Percentiles rank a stretch among this genome's conserved stretches.
Evolutionary conservation across 345 rosid genomes (phyloP).

Genomic region (Balakata baccata): DNA sequence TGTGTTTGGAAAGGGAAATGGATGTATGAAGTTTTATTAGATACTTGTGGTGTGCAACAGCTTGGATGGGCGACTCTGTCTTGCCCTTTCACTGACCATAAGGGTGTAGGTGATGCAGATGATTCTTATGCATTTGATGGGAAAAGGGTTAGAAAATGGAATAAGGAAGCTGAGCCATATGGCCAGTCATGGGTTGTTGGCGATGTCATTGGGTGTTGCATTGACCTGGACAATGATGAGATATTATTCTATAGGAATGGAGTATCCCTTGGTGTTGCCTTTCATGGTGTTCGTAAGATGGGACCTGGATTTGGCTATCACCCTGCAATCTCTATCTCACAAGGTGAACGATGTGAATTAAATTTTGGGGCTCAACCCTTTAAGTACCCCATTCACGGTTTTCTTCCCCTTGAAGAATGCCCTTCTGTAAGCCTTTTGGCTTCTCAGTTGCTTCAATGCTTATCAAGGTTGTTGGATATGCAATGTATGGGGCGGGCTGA

Average conservation of each 20-base stretch:
- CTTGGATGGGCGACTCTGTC: conserved; percentile 94
- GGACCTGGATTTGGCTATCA: conserved; percentile 78
- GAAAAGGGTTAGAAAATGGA: conserved; percentile 87
- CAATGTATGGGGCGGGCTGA: conserved; percentile 51
- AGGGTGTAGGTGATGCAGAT: conserved; percentile 96
- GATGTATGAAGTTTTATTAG: conserved; percentile 94
- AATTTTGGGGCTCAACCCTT: conserved; percentile 88
- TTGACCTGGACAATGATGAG: conserved; percentile 65
- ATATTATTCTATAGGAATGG: conserved; percentile 86
- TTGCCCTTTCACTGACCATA: conserved; percentile 86
- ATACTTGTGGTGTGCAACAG: conserved; percentile 89
- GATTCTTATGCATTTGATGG: conserved; percentile 99
- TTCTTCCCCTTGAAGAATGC: conserved; percentile 66
- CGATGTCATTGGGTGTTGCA: conserved; percentile 92
- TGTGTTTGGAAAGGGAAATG: conserved; percentile 93
- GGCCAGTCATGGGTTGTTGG: conserved; percentile 94
- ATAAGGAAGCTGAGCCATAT: conserved; percentile 64
- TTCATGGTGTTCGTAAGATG: conserved; percentile 69
- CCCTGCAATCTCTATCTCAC: conserved; percentile 90
- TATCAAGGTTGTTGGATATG: conserved; percentile 64
- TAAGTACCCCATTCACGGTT: conserved; percentile 59
- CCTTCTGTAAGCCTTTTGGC: conserved; percentile 47
- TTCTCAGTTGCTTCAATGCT: conserved; percentile 57
- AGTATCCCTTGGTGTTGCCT: conserved; percentile 75
- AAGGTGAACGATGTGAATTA: conserved; percentile 81